Conservation (phyloP, 495 filamentous ascomycete species). For the Talaromyces thailandensis region DNA sequence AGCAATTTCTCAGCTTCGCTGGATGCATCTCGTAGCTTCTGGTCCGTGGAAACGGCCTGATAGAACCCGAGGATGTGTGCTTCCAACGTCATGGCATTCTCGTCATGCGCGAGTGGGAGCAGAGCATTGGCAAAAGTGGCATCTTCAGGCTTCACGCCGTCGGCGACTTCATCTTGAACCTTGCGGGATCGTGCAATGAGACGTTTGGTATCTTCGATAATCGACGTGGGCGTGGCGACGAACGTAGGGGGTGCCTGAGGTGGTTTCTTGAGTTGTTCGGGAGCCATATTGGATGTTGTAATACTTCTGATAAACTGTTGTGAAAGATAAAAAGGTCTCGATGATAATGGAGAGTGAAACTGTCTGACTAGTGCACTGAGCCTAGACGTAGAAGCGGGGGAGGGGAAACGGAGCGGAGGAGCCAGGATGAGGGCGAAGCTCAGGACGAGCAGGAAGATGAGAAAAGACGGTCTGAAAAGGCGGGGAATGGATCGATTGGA, state of each 20-base stretch:
- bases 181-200: constrained; percentile 60
- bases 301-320: constrained; percentile 32
- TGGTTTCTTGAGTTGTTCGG: constrained; percentile 53
- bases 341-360: constrained; percentile 38
- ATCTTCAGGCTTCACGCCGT: constrained; percentile 50
- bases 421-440: constrained; percentile 61
- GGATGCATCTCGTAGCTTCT: constrained; percentile 60
- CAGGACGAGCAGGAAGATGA: constrained; percentile 6
- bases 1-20: constrained; percentile 60
- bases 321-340: constrained; percentile 8
- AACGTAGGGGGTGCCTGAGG: constrained; percentile 83
- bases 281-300: constrained; percentile 59
- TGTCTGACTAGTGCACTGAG: constrained; percentile 52
- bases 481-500: not conserved
- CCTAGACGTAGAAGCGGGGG: constrained; percentile 23
- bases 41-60: constrained; percentile 65
- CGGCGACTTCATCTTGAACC: constrained; percentile 67
- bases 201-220: constrained; percentile 67
- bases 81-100: constrained; percentile 53
- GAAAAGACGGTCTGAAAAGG: not conserved
- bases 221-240: constrained; percentile 66
- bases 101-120: constrained; percentile 55
- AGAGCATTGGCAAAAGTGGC: constrained; percentile 61
- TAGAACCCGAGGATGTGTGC: constrained; percentile 64
- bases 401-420: constrained; percentile 47